Evolutionary conservation across 1,284 basidiomycete species (phyloP), one percentile per base, ranked within the genome.

Genomic region (Sporisorium sorghi): DNA sequence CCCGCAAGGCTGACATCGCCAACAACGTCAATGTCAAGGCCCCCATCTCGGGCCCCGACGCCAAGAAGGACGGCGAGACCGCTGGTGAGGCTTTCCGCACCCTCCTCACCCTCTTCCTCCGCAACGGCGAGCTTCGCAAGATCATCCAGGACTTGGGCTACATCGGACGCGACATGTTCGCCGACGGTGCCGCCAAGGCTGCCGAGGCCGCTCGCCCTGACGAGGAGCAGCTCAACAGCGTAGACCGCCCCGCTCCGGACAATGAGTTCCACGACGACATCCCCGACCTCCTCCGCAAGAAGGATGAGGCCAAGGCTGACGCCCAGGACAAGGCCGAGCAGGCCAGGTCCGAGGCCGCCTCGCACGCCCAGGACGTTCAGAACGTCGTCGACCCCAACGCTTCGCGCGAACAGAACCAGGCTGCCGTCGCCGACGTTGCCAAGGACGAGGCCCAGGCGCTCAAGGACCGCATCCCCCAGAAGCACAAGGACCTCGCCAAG

Each of bases 121-220:
- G 77, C 42, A 82, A 82, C 65, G 80, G 78, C 43, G 80, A 82
- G 71, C 55, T 70, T 12, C 77, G 75, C 75, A 79, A 76, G 58
- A 56, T 83, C 44, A 58, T 83, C 53, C 64, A 81, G 66, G 80
- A 81, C 60, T 52, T 81, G 35, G 78, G 77, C 51, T 62, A 77
- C 65, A 74, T 83, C 39, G 81, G 80, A 12, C 91, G 93, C 58
- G 93, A 96, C 85, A 87, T 97, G 61, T 90, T 96, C 69, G 90
- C 93, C 19, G 90, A 89, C 52, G 90, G 89, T 28, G 91, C 92
- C 0, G 85, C 87, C 76, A 92, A 93, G 85, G 91, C 89, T 10
- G 92, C 92, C n/a, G 88, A 90, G 58, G 85, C 85, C 32, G 87
- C 93, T 46, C 90, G 91, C 14, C 94, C 95, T 0, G 79, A 86